Evolutionary conservation across 2,329 filamentous ascomycete genomes (phyloP).

Genomic region (Epichloe gansuensis): DNA sequence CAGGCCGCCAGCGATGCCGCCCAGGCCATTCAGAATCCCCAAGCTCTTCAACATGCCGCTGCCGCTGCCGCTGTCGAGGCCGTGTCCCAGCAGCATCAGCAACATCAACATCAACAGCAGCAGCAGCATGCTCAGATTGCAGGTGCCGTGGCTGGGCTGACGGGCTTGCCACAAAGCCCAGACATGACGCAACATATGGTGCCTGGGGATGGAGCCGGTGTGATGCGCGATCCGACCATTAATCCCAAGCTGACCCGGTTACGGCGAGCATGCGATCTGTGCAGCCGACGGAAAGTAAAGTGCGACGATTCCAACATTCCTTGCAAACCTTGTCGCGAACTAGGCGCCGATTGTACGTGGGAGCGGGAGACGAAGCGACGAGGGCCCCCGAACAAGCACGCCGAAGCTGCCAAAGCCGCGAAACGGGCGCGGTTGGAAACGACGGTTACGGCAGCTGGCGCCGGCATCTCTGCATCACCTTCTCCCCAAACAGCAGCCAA

Average conservation of each 20-base stretch:
- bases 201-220: slow-evolving; percentile 7
- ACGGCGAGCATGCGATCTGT: slow-evolving; percentile 47
- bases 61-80: slow-evolving; percentile 24
- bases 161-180: neutral
- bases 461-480: slow-evolving; percentile 18
- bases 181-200: slow-evolving; percentile 7
- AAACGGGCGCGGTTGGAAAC: slow-evolving; percentile 31
- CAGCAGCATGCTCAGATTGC: slow-evolving; percentile 1
- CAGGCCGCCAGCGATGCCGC: slow-evolving; percentile 33
- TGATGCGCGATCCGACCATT: slow-evolving; percentile 27
- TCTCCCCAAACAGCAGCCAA: slow-evolving; percentile 35
- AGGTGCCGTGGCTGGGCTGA: neutral
- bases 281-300: slow-evolving; percentile 49
- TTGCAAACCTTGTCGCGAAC: slow-evolving; percentile 42
- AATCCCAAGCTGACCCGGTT: slow-evolving; percentile 42
- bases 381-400: slow-evolving; percentile 48
- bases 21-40: slow-evolving; percentile 25
- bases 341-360: slow-evolving; percentile 46
- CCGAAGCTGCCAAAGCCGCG: slow-evolving; percentile 41
- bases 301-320: slow-evolving; percentile 44
- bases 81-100: slow-evolving; percentile 14
- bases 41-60: slow-evolving; percentile 26
- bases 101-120: slow-evolving; percentile 4
- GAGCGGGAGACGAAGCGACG: slow-evolving; percentile 44
- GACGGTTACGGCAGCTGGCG: neutral